Evolutionary conservation across 1,284 basidiomycete genomes (phyloP), one percentile per base, ranked within the genome.

Genomic region (Peniophora sp.): DNA sequence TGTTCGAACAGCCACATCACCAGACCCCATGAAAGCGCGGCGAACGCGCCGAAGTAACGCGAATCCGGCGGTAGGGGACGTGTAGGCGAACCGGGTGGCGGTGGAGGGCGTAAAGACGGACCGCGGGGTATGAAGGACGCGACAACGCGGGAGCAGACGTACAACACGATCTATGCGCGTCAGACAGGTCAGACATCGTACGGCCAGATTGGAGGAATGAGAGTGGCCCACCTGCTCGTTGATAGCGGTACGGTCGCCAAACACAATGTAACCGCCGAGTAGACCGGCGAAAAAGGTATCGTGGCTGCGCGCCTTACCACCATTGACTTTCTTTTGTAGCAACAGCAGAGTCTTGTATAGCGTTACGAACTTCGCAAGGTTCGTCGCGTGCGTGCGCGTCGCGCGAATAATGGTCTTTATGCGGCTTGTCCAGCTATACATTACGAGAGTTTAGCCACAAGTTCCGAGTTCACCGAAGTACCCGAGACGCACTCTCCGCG

Each of bases 1-100:
- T 96, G 78, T 60, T 85, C 77, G 77, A 96, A 98, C 55, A 97
- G 73, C 81, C 89, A 99, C 96, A 99, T 98, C 46, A 97, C 93
- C n/a, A 85, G 76, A 36, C 92, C 96, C 96, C 96, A 99, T 35
- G 87, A 82, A 27, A 97, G 58, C 0, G 95, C 91, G 2, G 96
- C 92, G 60, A 97, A 94, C 32, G 89, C 64, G 2, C 90, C 83
- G 69, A 97, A 98, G 62, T 91, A 84, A 23, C 78, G 74, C 39
- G 86, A 74, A 61, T 94, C 80, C 2, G 92, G 91, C 3, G 92
- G 91, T 44, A 91, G 66, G 2, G 92, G 88, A 60, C 79, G 81
- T 25, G 76, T 76, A 14, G 66, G 61, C 3, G 69, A 59, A 24
- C 69, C 64, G 36, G 71, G 65, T 14, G 69, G 58, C 27, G 69